Evolutionary conservation across 2,329 filamentous ascomycete genomes (phyloP), one percentile per base, ranked within the genome.

Genomic region (Hypoxylon sp.): DNA sequence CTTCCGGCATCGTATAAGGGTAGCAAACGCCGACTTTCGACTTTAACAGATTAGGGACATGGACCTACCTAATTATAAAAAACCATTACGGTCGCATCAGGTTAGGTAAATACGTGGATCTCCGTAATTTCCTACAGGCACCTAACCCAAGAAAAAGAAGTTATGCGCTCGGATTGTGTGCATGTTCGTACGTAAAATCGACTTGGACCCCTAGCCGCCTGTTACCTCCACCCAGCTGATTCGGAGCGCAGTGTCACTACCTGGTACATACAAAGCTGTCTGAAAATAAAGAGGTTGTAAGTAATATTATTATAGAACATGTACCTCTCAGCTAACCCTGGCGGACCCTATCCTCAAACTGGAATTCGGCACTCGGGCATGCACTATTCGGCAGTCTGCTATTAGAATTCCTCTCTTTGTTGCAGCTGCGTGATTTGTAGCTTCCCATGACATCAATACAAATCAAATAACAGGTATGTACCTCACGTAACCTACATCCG

Each of bases 281-380:
- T 55, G 40, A 13, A 60, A 50, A 65, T 56, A 53, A 42, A 31
- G n/a, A n/a, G n/a, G 22, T 64, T 60, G 31, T 37, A 46, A 40
- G 48, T 53, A 42, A 53, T 17, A 61, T 61, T 50, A 58, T 54
- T 55, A 35, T 35, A 63, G 27, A 42, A 49, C 27, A 35, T 50
- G 30, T 14, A 31, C 10, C n/a, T 11, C 46, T 22, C 25, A 48
- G 53, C 14, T 27, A 13, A 37, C 30, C 63, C 59, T 22, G 58
- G 59, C 27, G 13, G 25, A 61, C 55, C 56, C 67, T 51, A 54
- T 66, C 58, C 64, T 63, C 50, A 30, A 31, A 33, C 25, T 33
- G 25, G 57, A 46, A 46, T 54, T 33, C 56, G 56, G 64, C 58
- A 33, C 55, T 58, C 59, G 59, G 35, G 42, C 37, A 59, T 57